Evolutionary conservation across 2,329 filamentous ascomycete species (phyloP).

Genomic region (Pleoardoris graminearum): DNA sequence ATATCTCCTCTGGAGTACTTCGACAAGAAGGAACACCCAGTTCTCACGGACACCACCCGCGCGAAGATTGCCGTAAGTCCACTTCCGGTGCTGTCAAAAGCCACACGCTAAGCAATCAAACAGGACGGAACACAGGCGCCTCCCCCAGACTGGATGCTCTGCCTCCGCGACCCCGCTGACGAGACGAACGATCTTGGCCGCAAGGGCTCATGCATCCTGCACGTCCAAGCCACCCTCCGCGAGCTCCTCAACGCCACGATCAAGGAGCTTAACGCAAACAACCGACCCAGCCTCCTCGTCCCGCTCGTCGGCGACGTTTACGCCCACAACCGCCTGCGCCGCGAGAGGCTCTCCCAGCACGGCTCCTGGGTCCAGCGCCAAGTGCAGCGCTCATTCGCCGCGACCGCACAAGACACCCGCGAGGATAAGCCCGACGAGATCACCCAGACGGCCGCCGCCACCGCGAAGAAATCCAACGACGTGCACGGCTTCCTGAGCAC

Average conservation of each 20-base stretch:
- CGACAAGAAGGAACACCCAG: slow-evolving; percentile 33
- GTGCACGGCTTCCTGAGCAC: background rate
- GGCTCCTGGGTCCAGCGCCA: slow-evolving; percentile 13
- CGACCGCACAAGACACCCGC: slow-evolving; percentile 18
- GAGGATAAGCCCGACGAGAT: too few species aligned
- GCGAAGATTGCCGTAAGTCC: slow-evolving; percentile 23
- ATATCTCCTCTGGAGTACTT: slow-evolving; percentile 54
- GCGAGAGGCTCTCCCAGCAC: slow-evolving; percentile 19
- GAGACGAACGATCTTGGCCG: slow-evolving; percentile 61
- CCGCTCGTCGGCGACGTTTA: slow-evolving; percentile 27
- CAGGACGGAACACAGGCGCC: slow-evolving; percentile 20
- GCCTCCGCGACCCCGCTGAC: slow-evolving; percentile 63
- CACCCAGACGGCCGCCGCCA: background rate
- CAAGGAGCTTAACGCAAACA: slow-evolving; percentile 19
- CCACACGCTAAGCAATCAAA: background rate
- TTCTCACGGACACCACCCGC: slow-evolving; percentile 23
- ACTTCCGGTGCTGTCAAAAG: background rate
- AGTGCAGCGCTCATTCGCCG: slow-evolving; percentile 9
- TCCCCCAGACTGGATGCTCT: slow-evolving; percentile 48
- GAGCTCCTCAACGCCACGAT: slow-evolving; percentile 20
- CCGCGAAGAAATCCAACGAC: background rate
- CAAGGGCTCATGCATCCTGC: slow-evolving; percentile 53
- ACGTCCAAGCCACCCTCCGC: slow-evolving; percentile 53
- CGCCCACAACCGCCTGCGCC: slow-evolving; percentile 15
- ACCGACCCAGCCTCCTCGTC: slow-evolving; percentile 22